A percentile compares a stretch with the other conserved stretches of the same genome.
Conservation (phyloP, 345 rosid species). For the Xanthoceras sorbifolium region DNA sequence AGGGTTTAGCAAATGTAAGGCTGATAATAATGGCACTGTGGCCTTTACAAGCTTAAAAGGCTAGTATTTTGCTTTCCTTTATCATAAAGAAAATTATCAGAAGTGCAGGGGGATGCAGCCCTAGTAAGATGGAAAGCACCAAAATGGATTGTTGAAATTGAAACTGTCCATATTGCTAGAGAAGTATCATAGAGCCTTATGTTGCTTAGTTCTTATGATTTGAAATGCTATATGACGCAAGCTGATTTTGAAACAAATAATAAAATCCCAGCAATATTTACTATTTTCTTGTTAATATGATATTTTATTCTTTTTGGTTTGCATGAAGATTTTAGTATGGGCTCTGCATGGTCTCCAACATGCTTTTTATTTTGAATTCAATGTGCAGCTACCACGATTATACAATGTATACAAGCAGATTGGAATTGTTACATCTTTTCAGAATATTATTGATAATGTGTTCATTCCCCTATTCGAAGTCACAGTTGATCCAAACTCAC, state of each 20-base stretch:
- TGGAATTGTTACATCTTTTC: constrained; percentile 57
- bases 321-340: not conserved
- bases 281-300: not conserved
- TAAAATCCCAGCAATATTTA: not conserved
- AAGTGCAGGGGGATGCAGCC: not conserved
- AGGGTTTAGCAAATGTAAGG: not conserved
- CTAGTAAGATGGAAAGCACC: not conserved
- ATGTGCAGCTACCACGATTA: constrained; percentile 50
- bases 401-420: constrained; percentile 54
- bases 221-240: not conserved
- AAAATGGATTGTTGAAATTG: not conserved
- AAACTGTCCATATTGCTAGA: not conserved
- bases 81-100: not conserved
- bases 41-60: not conserved
- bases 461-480: constrained; percentile 56
- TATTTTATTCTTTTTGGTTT: not conserved
- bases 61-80: not conserved
- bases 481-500: constrained; percentile 53
- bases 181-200: not conserved
- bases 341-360: not conserved
- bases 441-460: constrained; percentile 54
- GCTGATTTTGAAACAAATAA: constrained; percentile 1
- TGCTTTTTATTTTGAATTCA: constrained; percentile 1
- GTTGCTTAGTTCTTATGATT: not conserved
- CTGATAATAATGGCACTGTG: not conserved